Conservation (phyloP, 78 protist genomes). For the Chrysochromulina tobinii region DNA sequence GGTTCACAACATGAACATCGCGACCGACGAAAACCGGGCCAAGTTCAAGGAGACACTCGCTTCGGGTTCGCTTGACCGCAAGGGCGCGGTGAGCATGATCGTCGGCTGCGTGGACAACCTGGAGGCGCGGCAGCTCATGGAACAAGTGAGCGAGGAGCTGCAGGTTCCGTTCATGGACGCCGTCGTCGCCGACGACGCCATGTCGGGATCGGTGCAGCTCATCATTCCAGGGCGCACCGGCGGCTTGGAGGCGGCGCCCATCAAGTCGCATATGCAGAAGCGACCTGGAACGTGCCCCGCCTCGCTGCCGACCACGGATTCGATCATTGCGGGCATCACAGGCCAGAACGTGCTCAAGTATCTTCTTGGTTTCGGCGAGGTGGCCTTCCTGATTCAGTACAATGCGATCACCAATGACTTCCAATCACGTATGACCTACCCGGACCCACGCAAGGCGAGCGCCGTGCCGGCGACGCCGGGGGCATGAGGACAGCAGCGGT, state of each 20-base stretch:
- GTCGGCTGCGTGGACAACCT: slow-evolving; percentile 92
- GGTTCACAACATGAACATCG: slow-evolving; percentile 70
- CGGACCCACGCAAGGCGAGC: background rate
- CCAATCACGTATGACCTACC: background rate
- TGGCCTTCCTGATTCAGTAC: background rate
- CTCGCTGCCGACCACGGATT: background rate
- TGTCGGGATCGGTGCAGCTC: slow-evolving; percentile 91
- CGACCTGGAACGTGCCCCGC: background rate
- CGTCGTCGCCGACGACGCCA: slow-evolving; percentile 92
- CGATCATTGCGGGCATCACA: background rate
- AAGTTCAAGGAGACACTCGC: slow-evolving; percentile 53
- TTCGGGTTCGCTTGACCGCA: slow-evolving; percentile 58
- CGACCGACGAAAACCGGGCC: slow-evolving; percentile 71
- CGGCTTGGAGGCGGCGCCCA: slow-evolving; percentile 2
- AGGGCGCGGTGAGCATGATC: slow-evolving; percentile 69
- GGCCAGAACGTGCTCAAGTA: slow-evolving; percentile 2
- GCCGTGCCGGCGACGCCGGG: background rate
- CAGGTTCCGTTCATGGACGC: slow-evolving; percentile 82
- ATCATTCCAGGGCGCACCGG: slow-evolving; percentile 62
- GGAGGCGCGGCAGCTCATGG: slow-evolving; percentile 69
- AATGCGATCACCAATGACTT: background rate
- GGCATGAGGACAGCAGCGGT: too few species aligned
- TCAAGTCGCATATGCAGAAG: background rate
- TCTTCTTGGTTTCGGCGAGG: slow-evolving; percentile 24
- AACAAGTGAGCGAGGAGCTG: slow-evolving; percentile 55